Base-by-base conservation (phyloP, 768 basidiomycete genomes). In the Hydnomerulius pinastri region DNA sequence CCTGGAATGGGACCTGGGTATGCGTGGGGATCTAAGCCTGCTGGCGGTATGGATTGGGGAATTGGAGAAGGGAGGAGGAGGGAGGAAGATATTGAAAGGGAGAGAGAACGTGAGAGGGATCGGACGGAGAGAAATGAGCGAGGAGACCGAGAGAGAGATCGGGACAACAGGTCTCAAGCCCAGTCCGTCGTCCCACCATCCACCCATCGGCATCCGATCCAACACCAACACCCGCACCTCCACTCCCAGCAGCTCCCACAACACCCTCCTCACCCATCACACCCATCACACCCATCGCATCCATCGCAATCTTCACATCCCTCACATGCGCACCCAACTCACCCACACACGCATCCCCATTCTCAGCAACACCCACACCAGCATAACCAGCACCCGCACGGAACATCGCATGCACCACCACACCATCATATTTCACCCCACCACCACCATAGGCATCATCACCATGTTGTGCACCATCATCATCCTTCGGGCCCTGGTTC, bases 381-480 rank as follows among this genome's bases (percentile, higher is more conserved):
- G 44, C 70, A 71, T 48, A 57, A 57, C 45, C 71, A 67, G 46
- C 56, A 62, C 35, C 65, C 63, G 10, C 67, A 67, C 15, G 50
- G 49, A 28, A 23, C 72, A 48, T 68, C 59, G 21, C 60, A 62
- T 37, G 74, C 46, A 39, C 55, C 55, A 7, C 50, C 51, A 6
- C 57, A 58, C 39, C 72, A 74, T 46, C 53, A 50, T 44, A 39
- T 56, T 45, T 57, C 60, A 4, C 60, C 60, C 41, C 70, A 70
- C 40, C 73, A 76, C 47, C 79, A 79, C 51, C 80, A 73, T 54
- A 78, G 75, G 45, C 74, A 73, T 24, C 73, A 75, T 30, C 70
- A 73, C 51, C 72, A 75, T 48, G 66, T 73, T 29, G 56, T 70
- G n/a, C 79, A 79, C 43, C 81, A 84, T 49, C 78, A 81, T 49